phyloP scores from a whole-genome alignment of 2,329 filamentous ascomycete species.

The Arachnopeziza araneosa region DNA sequence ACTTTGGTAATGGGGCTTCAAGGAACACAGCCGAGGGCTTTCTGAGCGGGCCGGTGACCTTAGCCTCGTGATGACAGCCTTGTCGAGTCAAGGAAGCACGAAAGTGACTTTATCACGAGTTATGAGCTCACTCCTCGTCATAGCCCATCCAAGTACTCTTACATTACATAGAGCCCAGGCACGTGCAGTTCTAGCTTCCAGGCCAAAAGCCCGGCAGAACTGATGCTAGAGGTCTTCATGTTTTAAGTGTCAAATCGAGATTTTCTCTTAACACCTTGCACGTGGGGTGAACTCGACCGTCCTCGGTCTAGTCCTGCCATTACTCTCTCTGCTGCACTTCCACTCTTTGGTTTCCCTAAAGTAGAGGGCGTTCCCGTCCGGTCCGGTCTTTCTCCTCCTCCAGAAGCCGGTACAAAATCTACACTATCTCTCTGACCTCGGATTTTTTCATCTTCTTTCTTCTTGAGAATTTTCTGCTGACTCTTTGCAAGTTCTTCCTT shows the following conservation, averaged over 20 bases:
- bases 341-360: slow-evolving; percentile 6
- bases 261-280: slow-evolving; percentile 30
- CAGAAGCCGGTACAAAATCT: slow-evolving; percentile 29
- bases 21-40: background rate
- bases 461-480: slow-evolving; percentile 34
- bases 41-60: background rate
- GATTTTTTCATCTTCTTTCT: slow-evolving; percentile 27
- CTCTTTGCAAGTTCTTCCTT: slow-evolving; percentile 44
- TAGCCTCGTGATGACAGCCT: background rate
- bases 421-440: slow-evolving; percentile 27
- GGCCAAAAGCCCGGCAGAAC: background rate
- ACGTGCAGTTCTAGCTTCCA: background rate
- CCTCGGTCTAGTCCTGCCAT: slow-evolving; percentile 31
- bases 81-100: background rate
- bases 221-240: background rate
- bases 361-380: slow-evolving; percentile 21
- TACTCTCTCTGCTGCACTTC: slow-evolving; percentile 30
- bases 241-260: slow-evolving; percentile 25
- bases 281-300: slow-evolving; percentile 27
- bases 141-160: background rate
- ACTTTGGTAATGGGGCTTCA: no score
- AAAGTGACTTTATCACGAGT: background rate
- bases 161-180: background rate
- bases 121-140: slow-evolving; percentile 5
- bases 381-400: slow-evolving; percentile 16